Evolutionary conservation across 805 yeast species (phyloP).

Genomic region (Vanderwaltozyma polyspora): DNA sequence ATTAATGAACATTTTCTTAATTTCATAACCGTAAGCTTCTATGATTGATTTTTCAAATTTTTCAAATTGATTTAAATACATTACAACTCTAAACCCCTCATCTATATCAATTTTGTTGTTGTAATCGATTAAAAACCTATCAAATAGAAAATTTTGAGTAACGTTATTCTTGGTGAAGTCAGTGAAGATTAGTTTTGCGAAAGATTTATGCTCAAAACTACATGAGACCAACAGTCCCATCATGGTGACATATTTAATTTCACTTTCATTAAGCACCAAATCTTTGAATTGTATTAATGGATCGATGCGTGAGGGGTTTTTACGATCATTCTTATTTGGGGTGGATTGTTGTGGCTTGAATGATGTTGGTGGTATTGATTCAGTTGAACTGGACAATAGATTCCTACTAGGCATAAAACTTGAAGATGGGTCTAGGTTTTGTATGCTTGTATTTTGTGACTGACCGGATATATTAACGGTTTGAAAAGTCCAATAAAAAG

Average conservation of each 20-base stretch:
- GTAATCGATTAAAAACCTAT: slow-evolving; percentile 15
- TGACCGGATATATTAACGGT: too few species aligned
- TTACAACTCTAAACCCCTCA: slow-evolving; percentile 14
- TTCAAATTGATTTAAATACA: slow-evolving; percentile 15
- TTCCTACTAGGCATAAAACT: background rate
- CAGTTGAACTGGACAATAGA: background rate
- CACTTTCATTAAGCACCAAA: slow-evolving; percentile 4
- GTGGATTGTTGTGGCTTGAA: background rate
- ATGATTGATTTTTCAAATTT: slow-evolving; percentile 5
- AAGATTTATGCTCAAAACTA: slow-evolving; percentile 7
- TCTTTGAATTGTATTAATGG: slow-evolving; percentile 8
- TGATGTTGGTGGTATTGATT: background rate
- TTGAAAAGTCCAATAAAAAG: too few species aligned
- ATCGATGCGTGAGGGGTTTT: slow-evolving; percentile 3
- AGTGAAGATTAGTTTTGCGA: slow-evolving; percentile 15
- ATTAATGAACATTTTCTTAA: slow-evolving; percentile 4
- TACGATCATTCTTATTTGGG: background rate
- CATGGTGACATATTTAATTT: slow-evolving; percentile 9
- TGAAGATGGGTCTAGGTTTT: too few species aligned
- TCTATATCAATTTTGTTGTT: slow-evolving; percentile 9
- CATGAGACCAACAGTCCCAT: slow-evolving; percentile 14
- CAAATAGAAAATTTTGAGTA: slow-evolving; percentile 16
- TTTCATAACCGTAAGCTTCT: slow-evolving; percentile 2
- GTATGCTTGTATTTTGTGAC: too few species aligned
- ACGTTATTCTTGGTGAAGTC: slow-evolving; percentile 19